phyloP scores from a whole-genome alignment of 495 filamentous ascomycete genomes.

The Penicillium antarcticum region DNA sequence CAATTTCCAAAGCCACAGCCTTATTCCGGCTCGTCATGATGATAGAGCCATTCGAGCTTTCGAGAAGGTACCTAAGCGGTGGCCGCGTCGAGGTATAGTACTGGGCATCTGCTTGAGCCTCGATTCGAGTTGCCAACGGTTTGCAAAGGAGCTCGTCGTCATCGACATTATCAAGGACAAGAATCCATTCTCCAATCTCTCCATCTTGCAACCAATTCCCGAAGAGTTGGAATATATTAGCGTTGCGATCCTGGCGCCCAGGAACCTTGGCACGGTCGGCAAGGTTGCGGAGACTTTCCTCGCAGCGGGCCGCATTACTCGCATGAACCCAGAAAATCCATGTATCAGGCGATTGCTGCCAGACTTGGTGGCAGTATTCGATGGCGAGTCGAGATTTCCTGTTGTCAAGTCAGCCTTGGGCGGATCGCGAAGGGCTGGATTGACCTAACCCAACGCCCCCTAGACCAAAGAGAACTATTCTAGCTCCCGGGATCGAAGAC shows the following conservation, averaged over 20 bases:
- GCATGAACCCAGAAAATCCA: slow-evolving; percentile 51
- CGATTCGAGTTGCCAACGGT: background rate
- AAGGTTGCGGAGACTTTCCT: slow-evolving; percentile 35
- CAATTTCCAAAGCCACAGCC: slow-evolving; percentile 18
- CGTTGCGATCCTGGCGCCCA: slow-evolving; percentile 29
- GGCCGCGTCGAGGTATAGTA: background rate
- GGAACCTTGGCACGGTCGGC: slow-evolving; percentile 30
- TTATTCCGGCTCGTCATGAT: slow-evolving; percentile 35
- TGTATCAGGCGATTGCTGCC: slow-evolving; percentile 31
- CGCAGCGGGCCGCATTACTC: slow-evolving; percentile 31
- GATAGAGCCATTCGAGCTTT: slow-evolving; percentile 3
- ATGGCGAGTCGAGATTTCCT: slow-evolving; percentile 40
- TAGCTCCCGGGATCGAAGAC: no score
- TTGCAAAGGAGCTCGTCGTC: slow-evolving; percentile 18
- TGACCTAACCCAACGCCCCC: no score
- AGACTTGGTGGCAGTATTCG: slow-evolving; percentile 32
- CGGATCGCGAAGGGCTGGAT: no score
- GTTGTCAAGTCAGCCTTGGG: no score
- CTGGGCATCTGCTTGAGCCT: background rate
- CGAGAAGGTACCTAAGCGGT: background rate
- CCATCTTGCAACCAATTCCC: slow-evolving; percentile 34
- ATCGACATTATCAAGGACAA: slow-evolving; percentile 7
- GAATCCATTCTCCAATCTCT: slow-evolving; percentile 9
- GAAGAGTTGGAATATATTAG: slow-evolving; percentile 37
- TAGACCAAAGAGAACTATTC: no score